Base-by-base conservation (phyloP, 1,284 basidiomycete species). In the Moesziomyces parantarcticus region DNA sequence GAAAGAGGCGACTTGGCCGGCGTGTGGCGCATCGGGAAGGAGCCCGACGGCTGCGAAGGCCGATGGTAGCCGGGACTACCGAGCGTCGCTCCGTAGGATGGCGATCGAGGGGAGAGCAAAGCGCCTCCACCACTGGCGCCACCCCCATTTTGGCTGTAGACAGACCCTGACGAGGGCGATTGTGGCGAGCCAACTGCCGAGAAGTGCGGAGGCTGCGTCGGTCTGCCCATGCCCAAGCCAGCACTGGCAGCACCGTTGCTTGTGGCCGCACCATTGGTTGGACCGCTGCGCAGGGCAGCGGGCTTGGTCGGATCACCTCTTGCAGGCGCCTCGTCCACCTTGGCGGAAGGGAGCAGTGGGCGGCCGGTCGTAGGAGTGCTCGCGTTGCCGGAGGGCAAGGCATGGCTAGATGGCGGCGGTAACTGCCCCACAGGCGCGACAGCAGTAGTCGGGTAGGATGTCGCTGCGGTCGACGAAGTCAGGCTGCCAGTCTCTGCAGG, bases 11-110 rank as follows among this genome's bases (percentile, higher is more conserved):
- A 76, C 32, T 63, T 61, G 22, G 69, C 69, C 9, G 73, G 68
- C 22, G 64, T 64, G 36, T 76, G 73, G 25, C 73, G 73, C 63
- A 76, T 60, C 2, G 73, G 69, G 45, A 76, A 76, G 29, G 63
- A 67, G 18, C 73, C 73, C 5, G 68, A 71, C 14, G 59, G 51
- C 54, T 75, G 73, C 42, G 57, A 71, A 25, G 67, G 58, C 58
- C 67, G 66, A 29, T 59, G 68, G 16, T 58, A 57, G 25, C 51
- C 56, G 5, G 64, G 63, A n/a, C 64, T 71, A 13, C 51, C 61
- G 23, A 63, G 41, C 7, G 44, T 58, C 8, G 56, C 59, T 25
- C 67, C 56, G 40, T 66, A 70, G 16, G 68, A 70, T 9, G 72
- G 62, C 13, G 72, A 75, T 7, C 70, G 64, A 21, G 70, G 58